Evolutionary conservation across 805 yeast genomes (phyloP).

Genomic region (Lipomyces yamanashiensis): DNA sequence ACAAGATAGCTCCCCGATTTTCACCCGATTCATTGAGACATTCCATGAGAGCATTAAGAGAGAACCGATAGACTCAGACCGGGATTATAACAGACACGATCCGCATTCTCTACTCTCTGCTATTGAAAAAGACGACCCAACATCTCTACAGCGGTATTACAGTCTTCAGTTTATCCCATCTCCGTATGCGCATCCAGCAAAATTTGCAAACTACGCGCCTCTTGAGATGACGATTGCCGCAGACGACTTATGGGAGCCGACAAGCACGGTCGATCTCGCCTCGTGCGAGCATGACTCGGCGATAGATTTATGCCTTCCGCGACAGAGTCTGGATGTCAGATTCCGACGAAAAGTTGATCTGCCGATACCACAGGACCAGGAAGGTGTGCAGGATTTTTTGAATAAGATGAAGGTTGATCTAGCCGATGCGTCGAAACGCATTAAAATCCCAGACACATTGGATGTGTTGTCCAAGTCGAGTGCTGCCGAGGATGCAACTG

Average conservation of each 20-base stretch:
- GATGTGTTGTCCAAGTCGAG: not conserved
- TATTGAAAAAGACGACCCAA: not conserved
- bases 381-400: constrained; percentile 16
- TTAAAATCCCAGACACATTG: constrained; percentile 20
- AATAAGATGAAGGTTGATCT: constrained; percentile 10
- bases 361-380: constrained; percentile 4
- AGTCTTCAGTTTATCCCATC: constrained; percentile 25
- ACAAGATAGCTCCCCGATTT: constrained; percentile 12
- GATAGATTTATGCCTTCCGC: constrained; percentile 24
- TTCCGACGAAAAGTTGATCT: constrained; percentile 15
- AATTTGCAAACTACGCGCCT: constrained; percentile 13
- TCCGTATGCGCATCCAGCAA: constrained; percentile 26
- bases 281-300: constrained; percentile 9
- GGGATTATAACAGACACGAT: not conserved
- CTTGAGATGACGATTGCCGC: constrained; percentile 23
- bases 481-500: not conserved
- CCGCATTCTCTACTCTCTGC: not conserved
- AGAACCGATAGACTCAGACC: not conserved
- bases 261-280: not conserved
- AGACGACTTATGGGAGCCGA: not conserved
- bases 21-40: constrained; percentile 22
- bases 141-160: constrained; percentile 5
- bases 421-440: not conserved
- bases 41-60: not conserved
- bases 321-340: constrained; percentile 23